These are phyloP conservation scores for Ajuga chamaepitys DNA, from an alignment of 257 asterid species.

Conservation along the genomic window DNA sequence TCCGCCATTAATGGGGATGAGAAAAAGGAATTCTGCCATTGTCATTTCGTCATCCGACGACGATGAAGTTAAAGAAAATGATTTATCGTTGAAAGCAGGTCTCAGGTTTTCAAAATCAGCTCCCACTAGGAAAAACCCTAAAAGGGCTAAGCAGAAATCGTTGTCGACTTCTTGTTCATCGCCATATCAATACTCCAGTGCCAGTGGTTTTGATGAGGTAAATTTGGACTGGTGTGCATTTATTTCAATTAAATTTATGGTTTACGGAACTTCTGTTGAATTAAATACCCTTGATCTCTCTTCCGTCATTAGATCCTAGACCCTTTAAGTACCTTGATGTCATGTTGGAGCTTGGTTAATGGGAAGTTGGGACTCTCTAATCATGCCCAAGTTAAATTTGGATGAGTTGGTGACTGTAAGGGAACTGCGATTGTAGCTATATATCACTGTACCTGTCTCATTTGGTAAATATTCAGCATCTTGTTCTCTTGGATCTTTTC, in stretches of 20 bases:
- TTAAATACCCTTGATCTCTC: not conserved
- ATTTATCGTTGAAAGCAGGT: slow-evolving; percentile 18
- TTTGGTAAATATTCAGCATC: not conserved
- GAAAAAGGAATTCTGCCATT: slow-evolving; percentile 43
- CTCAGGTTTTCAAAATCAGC: slow-evolving; percentile 38
- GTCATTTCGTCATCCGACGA: slow-evolving; percentile 62
- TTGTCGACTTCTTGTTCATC: slow-evolving; percentile 33
- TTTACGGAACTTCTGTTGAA: not conserved
- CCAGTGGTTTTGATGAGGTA: slow-evolving; percentile 54
- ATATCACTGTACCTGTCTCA: not conserved
- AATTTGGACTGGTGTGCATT: not conserved
- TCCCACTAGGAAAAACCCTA: slow-evolving; percentile 41
- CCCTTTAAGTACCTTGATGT: not conserved
- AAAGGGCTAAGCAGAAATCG: slow-evolving; percentile 43
- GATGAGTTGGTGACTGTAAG: not conserved
- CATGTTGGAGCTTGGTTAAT: not conserved
- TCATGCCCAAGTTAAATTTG: not conserved
- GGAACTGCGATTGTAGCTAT: not conserved
- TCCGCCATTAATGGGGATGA: slow-evolving; percentile 42
- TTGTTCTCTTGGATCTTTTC: not conserved
- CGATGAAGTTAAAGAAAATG: slow-evolving; percentile 34
- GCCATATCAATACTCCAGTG: slow-evolving; percentile 17
- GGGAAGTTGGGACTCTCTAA: not conserved
- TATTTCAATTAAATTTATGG: not conserved
- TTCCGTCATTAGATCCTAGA: not conserved